phyloP scores from a whole-genome alignment of 1,284 basidiomycete species.

The Phaffia rhodozyma region DNA sequence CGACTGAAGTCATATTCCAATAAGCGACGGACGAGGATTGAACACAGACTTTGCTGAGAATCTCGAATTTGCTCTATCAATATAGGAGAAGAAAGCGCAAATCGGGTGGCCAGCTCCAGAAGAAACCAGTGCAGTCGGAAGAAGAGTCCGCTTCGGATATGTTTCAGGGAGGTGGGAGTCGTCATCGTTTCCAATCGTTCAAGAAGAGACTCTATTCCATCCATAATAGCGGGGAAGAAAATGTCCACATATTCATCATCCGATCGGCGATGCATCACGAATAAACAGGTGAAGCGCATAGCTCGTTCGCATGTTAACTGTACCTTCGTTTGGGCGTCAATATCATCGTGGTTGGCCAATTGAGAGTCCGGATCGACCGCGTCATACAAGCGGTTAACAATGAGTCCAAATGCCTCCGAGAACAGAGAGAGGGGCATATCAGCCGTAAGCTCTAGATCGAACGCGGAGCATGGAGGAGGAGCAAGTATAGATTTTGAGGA shows the following conservation, averaged over 20 bases:
- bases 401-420: neutral
- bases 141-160: conserved; percentile 26
- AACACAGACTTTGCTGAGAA: conserved; percentile 26
- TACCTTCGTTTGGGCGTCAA: neutral
- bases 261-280: neutral
- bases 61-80: conserved; percentile 22
- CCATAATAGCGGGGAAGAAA: conserved; percentile 1
- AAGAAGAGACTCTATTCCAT: conserved; percentile 38
- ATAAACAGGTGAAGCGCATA: conserved; percentile 4
- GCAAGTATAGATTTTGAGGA: neutral
- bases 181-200: conserved; percentile 33
- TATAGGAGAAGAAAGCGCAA: neutral
- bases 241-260: conserved; percentile 2
- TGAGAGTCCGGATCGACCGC: neutral
- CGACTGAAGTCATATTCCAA: conserved; percentile 45
- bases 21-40: conserved; percentile 43
- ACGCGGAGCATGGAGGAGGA: neutral
- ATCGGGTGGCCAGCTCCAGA: conserved; percentile 41
- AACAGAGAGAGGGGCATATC: conserved; percentile 4
- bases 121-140: conserved; percentile 49
- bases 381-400: conserved; percentile 8
- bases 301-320: neutral
- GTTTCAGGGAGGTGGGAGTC: neutral
- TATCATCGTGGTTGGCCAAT: neutral
- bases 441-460: conserved; percentile 2